Evolutionary conservation across 2,329 filamentous ascomycete species (phyloP), one percentile per base, ranked within the genome.

Genomic region (Colletotrichum liriopes): DNA sequence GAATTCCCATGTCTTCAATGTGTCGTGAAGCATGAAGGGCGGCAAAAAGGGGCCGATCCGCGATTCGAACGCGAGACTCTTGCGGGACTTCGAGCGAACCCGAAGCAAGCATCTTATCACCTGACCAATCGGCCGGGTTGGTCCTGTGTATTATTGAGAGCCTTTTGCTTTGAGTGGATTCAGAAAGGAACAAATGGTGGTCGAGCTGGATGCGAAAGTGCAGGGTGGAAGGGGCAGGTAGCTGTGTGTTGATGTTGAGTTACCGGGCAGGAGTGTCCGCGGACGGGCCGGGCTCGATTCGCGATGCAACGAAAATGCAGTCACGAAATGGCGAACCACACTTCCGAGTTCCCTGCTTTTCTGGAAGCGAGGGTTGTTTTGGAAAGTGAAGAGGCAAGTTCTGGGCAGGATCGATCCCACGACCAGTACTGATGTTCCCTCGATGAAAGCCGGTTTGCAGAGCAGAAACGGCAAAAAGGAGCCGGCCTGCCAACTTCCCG

Each of bases 41-140:
- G 3, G 29, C 37, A 65, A 65, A 63, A 65, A 45, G 49, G 61
- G 37, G 20, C 49, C 49, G 35, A 55, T 55, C 61, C 61, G 49
- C 49, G 61, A 37, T 67, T 58, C 52, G 45, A 65, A 54, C 54
- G 64, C 64, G 64, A 43, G 55, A 60, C 54, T 60, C 64, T 60
- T 66, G 64, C 64, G 51, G n/a, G 60, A 41, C n/a, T 51, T 66
- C 35, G 43, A 60, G 2, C 32, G 64, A 59, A 41, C 37, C 67
- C 67, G 65, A 65, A 65, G 67, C 67, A 70, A 65, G 67, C 47
- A 65, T 70, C 67, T 65, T 65, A 70, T 54, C 67, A 65, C 67
- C 65, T 32, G 67, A 70, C 67, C 43, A 65, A 60, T 41, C 45
- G 67, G 45, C 45, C 67, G 37, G 52, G 5, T 47, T 26, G 37